These are phyloP conservation scores for Aspergillus oerlinghausenensis DNA, from an alignment of 2,329 filamentous ascomycete genomes.

Conservation along the genomic window DNA sequence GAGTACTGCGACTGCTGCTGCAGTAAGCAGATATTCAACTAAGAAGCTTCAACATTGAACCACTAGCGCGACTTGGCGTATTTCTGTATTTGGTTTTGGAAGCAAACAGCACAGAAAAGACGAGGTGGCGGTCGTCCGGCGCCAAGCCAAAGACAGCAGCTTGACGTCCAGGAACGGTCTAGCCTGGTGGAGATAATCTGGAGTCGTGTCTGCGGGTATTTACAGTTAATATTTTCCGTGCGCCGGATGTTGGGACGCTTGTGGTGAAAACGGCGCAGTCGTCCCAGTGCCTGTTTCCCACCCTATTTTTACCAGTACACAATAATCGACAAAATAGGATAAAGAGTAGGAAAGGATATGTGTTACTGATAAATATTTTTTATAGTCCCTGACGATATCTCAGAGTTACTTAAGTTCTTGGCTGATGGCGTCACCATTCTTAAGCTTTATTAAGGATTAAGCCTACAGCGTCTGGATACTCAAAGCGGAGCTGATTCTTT, in stretches of 20 bases:
- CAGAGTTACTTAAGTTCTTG: background rate
- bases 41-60: too few relatives aligned
- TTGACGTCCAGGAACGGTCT: conserved; percentile 24
- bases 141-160: conserved; percentile 21
- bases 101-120: conserved; percentile 16
- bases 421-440: background rate
- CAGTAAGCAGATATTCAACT: too few relatives aligned
- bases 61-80: too few relatives aligned
- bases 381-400: background rate
- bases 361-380: background rate
- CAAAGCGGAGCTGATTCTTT: background rate
- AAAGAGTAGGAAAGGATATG: background rate
- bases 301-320: background rate
- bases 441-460: background rate
- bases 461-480: background rate
- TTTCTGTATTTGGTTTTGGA: too few relatives aligned
- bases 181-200: conserved; percentile 22
- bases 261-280: conserved; percentile 3
- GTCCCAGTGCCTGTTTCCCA: background rate
- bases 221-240: conserved; percentile 26
- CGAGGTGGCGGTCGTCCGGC: conserved; percentile 23
- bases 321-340: background rate
- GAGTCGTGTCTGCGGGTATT: conserved; percentile 24
- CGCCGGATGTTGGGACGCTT: conserved; percentile 8
- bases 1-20: too few relatives aligned